phyloP scores from a whole-genome alignment of 257 asterid species.

The Voacanga thouarsii region DNA sequence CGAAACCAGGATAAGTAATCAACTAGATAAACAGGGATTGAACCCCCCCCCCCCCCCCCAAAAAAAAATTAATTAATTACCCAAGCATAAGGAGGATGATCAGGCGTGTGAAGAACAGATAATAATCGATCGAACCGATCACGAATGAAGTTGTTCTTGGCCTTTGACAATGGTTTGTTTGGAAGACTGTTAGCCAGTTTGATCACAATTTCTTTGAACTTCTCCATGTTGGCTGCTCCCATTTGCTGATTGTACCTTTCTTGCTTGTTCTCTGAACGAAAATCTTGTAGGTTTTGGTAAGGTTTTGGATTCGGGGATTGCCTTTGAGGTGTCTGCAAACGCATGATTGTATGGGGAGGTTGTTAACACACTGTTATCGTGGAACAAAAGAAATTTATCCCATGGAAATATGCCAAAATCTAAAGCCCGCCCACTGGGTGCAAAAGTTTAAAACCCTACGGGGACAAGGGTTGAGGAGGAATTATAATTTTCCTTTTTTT shows the following conservation, averaged over 20 bases:
- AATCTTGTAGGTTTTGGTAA: neutral
- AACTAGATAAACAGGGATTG: neutral
- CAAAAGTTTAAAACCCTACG: too few species aligned
- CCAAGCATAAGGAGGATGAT: constrained; percentile 33
- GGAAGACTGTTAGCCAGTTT: neutral
- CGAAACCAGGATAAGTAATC: neutral
- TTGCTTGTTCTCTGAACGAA: neutral
- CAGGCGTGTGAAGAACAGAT: constrained; percentile 14
- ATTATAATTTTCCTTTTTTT: too few species aligned
- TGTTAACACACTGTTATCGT: too few species aligned
- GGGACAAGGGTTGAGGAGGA: too few species aligned
- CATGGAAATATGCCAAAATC: too few species aligned
- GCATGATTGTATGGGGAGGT: neutral
- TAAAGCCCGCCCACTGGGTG: too few species aligned
- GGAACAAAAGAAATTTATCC: too few species aligned
- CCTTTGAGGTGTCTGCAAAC: neutral
- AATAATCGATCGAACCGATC: neutral
- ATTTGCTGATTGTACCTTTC: neutral
- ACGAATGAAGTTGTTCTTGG: neutral
- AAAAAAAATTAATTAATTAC: neutral
- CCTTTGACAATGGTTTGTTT: neutral
- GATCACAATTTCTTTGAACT: constrained; percentile 13
- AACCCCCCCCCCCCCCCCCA: too few species aligned
- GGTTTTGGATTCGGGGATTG: neutral
- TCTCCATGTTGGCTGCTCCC: constrained; percentile 12